phyloP scores from a whole-genome alignment of 108 stramenopile genomes.

The Nitzschia putrida region DNA sequence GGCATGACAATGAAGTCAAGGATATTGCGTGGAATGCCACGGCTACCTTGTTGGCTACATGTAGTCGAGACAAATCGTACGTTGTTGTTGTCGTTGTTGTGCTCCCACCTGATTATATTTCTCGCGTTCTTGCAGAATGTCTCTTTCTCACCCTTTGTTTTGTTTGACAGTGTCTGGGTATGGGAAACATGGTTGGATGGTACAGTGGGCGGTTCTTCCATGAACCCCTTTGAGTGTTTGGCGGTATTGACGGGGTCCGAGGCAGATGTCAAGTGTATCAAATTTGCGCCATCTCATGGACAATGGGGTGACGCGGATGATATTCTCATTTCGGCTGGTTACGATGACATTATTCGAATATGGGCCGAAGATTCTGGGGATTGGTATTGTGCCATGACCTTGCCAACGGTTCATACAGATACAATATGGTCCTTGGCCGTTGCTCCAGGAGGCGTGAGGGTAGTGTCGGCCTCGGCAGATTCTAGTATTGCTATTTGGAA shows the following conservation, averaged over 20 bases:
- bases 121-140: too few species aligned
- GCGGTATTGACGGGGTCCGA: constrained; percentile 94
- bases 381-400: constrained; percentile 89
- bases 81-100: neutral
- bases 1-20: constrained; percentile 94
- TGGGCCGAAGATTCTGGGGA: constrained; percentile 97
- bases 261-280: constrained; percentile 92
- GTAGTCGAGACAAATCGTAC: constrained; percentile 92
- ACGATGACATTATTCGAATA: constrained; percentile 90
- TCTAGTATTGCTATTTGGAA: constrained; percentile 76
- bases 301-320: constrained; percentile 85
- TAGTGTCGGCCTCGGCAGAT: constrained; percentile 81
- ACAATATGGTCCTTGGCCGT: constrained; percentile 92
- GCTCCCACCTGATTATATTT: too few species aligned
- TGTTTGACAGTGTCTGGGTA: constrained; percentile 82
- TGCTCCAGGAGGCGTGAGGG: constrained; percentile 70
- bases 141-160: neutral
- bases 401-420: constrained; percentile 65
- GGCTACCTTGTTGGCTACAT: constrained; percentile 90
- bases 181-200: constrained; percentile 91
- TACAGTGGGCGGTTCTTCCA: constrained; percentile 60
- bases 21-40: constrained; percentile 87
- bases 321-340: constrained; percentile 79
- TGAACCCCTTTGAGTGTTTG: constrained; percentile 89
- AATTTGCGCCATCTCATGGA: constrained; percentile 81